Percentiles rank a stretch among this genome's conserved stretches.
Evolutionary conservation across 257 asterid species (phyloP).

Genomic region (Nicotiana attenuata): DNA sequence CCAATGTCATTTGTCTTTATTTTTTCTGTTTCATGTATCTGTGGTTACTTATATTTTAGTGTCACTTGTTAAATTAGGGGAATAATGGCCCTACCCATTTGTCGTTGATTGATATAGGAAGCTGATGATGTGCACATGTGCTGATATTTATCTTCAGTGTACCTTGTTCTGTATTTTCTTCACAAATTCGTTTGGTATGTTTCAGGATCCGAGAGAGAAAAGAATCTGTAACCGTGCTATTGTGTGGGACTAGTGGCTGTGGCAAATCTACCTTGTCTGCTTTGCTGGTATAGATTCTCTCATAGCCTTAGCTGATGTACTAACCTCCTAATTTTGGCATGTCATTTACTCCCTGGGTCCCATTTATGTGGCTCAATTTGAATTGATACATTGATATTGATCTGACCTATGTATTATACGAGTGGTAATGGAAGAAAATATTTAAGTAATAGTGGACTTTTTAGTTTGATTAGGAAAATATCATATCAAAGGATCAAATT

Average conservation of each 20-base stretch:
- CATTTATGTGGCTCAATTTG: background rate
- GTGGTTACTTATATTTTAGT: background rate
- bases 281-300: conserved; percentile 56
- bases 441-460: background rate
- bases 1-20: background rate
- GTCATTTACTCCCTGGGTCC: background rate
- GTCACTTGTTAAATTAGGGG: background rate
- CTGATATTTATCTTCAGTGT: background rate
- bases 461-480: background rate
- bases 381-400: background rate
- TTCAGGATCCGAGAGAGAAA: conserved; percentile 89
- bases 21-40: background rate
- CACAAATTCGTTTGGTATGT: conserved; percentile 10
- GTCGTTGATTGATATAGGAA: background rate
- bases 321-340: conserved; percentile 5
- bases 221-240: conserved; percentile 79
- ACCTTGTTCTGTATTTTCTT: background rate
- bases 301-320: conserved; percentile 1
- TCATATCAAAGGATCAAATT: background rate
- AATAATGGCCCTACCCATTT: background rate
- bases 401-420: too few relatives aligned
- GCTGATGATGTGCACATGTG: background rate
- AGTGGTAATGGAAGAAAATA: background rate
- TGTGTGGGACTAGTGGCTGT: conserved; percentile 99
- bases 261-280: conserved; percentile 99